Evolutionary conservation across 345 rosid species (phyloP), one percentile per base, ranked within the genome.

Genomic region (Geranium brycei): DNA sequence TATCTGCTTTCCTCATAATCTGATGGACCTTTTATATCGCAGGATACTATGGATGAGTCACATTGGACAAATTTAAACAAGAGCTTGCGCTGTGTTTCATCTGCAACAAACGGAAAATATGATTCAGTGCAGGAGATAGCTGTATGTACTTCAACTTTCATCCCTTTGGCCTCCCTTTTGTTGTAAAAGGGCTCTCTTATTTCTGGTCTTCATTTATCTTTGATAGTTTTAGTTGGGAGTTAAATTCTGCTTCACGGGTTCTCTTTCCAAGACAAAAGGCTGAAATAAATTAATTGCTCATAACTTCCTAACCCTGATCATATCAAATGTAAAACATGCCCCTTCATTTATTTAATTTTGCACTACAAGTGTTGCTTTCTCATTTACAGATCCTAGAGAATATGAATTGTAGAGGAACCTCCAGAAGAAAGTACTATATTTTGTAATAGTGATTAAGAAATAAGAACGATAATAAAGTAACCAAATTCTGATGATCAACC

Each of bases 61-160:
- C 83, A 74, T 65, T 92, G 96, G 96, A 76, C 80, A 76, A 69
- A 73, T 64, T 71, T 92, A 69, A 92, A 86, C 79, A 92, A 69
- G 79, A 87, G 83, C 68, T 75, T 92, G 76, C 82, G 72, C 76
- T 78, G 82, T 73, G 89, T 89, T 72, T 87, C 98, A 62, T 87
- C 95, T 62, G 80, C 88, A 16, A 89, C 89, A 59, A 81, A 92
- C 78, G 98, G 98, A 81, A 92, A 92, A 79, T 85, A 82, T 67
- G 97, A 85, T 73, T 95, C 93, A 17, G 71, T 84, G 67, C 77
- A 78, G 68, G 86, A 86, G 79, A 92, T 92, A 60, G 83, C 59
- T 72, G 98, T 92, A 84, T 32, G 17, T 60, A 17, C 32, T 28
- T 57, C n/a, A 28, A 65, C 51, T 38, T 68, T 4, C 58, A 58